Base-by-base conservation (phyloP, 1,139 yeast species). In the Diutina siamensis region DNA sequence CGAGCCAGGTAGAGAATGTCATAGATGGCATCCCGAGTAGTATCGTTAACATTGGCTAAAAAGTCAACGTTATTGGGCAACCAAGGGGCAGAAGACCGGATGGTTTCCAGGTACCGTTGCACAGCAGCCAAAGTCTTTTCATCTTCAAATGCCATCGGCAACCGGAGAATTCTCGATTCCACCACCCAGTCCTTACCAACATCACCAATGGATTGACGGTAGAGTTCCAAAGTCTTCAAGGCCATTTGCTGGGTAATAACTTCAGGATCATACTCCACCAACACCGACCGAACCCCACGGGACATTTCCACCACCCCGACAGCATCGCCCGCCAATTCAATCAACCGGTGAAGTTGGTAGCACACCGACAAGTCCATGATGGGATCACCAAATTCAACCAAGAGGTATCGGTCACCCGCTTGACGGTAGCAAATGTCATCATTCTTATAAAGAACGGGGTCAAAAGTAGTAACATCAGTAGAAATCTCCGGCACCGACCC, bases 141-240 rank as follows among this genome's bases (percentile, higher is more conserved):
- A 60, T 92, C 97, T 68, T 92, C 98, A 61, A 89, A 92, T 0
- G 96, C 97, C 89, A 92, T 83, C 50, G 98, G 98, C 55, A 92
- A 71, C 58, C 76, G 83, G 62, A 92, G 70, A 46, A 87, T 68
- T 57, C 94, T 79, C 2, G 96, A 86, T 47, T 80, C 80, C 45
- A 89, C 88, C 50, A 77, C 72, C 97, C 97, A 92, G 56, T 82
- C 76, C 62, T 82, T 79, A 49, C 79, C 80, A 58, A 80, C 78
- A 25, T 22, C 33, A 4, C 42, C 42, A 4, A 76, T 66, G 49
- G 87, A 78, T 55, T 82, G 88, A 52, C 76, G 69, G 60, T 92
- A 97, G 57, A 83, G 81, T 1, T 85, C 76, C 50, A 80, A 65
- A 19, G 80, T 74, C 48, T 75, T 71, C 52, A 92, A 65, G 46